Conservation (phyloP, 148 eudicot genomes). For the Amaranthus palmeri region DNA sequence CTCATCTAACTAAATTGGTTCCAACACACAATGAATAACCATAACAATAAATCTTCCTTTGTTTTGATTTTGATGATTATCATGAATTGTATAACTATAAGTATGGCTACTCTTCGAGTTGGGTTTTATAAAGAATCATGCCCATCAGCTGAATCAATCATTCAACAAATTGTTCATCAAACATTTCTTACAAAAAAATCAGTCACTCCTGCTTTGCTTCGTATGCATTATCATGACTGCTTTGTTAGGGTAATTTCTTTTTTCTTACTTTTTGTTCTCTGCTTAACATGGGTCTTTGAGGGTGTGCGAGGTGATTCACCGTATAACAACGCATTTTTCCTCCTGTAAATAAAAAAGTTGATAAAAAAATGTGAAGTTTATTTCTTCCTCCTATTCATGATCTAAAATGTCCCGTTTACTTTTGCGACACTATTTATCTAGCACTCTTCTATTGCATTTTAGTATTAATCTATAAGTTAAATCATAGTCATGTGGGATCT, state of each 20-base stretch:
- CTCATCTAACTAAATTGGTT: too few species aligned
- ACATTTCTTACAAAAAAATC: constrained; percentile 17
- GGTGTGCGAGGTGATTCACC: too few species aligned
- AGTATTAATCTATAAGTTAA: too few species aligned
- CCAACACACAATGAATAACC: background rate
- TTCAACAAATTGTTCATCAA: constrained; percentile 12
- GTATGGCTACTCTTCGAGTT: constrained; percentile 14
- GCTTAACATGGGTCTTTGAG: too few species aligned
- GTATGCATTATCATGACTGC: constrained; percentile 41
- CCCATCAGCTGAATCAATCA: constrained; percentile 23
- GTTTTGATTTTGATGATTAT: background rate
- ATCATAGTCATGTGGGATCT: too few species aligned
- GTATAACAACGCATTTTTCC: too few species aligned
- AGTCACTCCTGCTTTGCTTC: constrained; percentile 31
- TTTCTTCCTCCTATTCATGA: too few species aligned
- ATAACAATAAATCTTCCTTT: background rate
- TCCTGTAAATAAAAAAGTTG: too few species aligned
- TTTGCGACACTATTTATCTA: too few species aligned
- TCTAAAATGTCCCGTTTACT: too few species aligned
- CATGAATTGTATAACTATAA: background rate
- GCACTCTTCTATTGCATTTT: too few species aligned
- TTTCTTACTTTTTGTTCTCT: background rate
- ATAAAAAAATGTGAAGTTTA: too few species aligned
- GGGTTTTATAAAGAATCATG: constrained; percentile 25
- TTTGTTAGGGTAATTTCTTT: constrained; percentile 25